phyloP scores from a whole-genome alignment of 2,329 filamentous ascomycete species.

The Blastomyces silverae region DNA sequence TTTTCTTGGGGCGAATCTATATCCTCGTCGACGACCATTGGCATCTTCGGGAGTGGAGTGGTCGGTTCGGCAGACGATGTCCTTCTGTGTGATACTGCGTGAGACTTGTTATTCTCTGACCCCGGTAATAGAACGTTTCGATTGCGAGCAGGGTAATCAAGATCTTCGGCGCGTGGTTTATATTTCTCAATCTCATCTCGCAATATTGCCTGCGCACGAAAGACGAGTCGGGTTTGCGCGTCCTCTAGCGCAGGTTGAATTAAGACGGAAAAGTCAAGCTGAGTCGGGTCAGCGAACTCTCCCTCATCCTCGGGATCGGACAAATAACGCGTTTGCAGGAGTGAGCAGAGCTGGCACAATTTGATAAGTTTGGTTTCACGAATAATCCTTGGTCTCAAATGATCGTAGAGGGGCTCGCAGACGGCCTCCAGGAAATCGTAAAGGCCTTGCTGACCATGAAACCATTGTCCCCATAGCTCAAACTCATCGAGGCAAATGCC shows the following conservation, averaged over 20 bases:
- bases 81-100: slow-evolving; percentile 51
- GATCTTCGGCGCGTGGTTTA: slow-evolving; percentile 57
- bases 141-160: slow-evolving; percentile 56
- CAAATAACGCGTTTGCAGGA: slow-evolving; percentile 60
- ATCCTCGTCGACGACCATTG: slow-evolving; percentile 49
- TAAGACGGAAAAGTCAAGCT: slow-evolving; percentile 56
- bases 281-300: slow-evolving; percentile 43
- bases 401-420: slow-evolving; percentile 61
- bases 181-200: slow-evolving; percentile 61
- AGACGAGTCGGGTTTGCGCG: slow-evolving; percentile 60
- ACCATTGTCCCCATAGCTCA: slow-evolving; percentile 61
- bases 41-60: slow-evolving; percentile 43
- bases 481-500: slow-evolving; percentile 62
- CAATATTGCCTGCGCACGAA: slow-evolving; percentile 57
- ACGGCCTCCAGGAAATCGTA: slow-evolving; percentile 62
- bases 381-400: slow-evolving; percentile 58
- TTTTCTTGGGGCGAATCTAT: slow-evolving; percentile 38
- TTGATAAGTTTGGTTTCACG: slow-evolving; percentile 61
- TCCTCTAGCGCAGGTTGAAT: slow-evolving; percentile 62
- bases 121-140: slow-evolving; percentile 39
- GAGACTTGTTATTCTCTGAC: slow-evolving; percentile 33
- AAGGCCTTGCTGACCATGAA: slow-evolving; percentile 55
- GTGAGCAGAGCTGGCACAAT: slow-evolving; percentile 59
- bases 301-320: slow-evolving; percentile 53
- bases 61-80: slow-evolving; percentile 34